Percentiles rank a stretch among this genome's conserved stretches.
Conservation (phyloP, 108 stramenopile species). For the Chaetoceros muelleri region DNA sequence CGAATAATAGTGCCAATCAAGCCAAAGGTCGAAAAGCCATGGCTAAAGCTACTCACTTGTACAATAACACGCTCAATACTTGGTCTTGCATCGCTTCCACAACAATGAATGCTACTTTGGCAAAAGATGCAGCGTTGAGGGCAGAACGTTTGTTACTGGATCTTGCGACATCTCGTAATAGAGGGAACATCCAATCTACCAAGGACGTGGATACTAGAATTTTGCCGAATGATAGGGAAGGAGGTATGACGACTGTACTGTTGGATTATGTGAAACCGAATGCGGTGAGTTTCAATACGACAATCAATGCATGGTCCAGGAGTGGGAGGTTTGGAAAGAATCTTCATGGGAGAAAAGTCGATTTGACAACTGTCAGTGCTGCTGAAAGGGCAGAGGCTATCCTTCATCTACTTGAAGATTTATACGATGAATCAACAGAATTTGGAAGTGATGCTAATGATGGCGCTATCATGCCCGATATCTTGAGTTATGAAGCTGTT, state of each 20-base stretch:
- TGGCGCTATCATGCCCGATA: slow-evolving; percentile 9
- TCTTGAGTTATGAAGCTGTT: slow-evolving; percentile 11
- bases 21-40: neutral
- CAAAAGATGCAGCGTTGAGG: neutral
- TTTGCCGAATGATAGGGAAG: too few species aligned
- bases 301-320: slow-evolving; percentile 38
- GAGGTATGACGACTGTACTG: too few species aligned
- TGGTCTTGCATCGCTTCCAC: neutral
- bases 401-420: slow-evolving; percentile 18
- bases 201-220: too few species aligned
- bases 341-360: slow-evolving; percentile 1
- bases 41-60: neutral
- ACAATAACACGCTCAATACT: neutral
- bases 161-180: neutral
- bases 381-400: slow-evolving; percentile 28
- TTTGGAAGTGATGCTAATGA: slow-evolving; percentile 6
- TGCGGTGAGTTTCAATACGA: slow-evolving; percentile 30
- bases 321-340: slow-evolving; percentile 2
- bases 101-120: neutral
- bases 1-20: too few species aligned
- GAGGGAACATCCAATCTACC: too few species aligned
- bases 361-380: slow-evolving; percentile 8
- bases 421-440: slow-evolving; percentile 3
- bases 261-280: slow-evolving; percentile 28
- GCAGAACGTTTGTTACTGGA: neutral